Evolutionary conservation across 2,329 filamentous ascomycete genomes (phyloP), one percentile per base, ranked within the genome.

Genomic region (Xenoacremonium recifei): DNA sequence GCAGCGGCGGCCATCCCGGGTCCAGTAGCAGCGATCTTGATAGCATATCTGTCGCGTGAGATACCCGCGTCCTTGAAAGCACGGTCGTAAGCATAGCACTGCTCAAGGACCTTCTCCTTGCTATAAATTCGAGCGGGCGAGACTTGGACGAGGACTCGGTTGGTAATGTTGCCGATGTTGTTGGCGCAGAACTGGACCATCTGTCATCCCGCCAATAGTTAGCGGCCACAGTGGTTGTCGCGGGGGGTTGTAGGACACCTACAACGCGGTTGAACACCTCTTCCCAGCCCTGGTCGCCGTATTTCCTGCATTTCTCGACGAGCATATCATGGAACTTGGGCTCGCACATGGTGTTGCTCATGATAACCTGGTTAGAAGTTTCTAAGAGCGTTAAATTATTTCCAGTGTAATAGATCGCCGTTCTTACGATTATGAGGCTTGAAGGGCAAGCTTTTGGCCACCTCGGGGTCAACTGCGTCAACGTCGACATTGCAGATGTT

Each of bases 11-110:
- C 38, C n/a, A 46, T 45, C 3, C 48, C 50, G 4, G 54, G 37
- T 3, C 54, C 54, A 9, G 52, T 47, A 11, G 48, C 47, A 23
- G 54, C 50, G 10, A 57, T 27, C 40, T 57, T 57, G 42, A 57
- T 50, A 27, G 46, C 49, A 36, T 49, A 57, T 13, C 42, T 47
- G 35, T 55, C 45, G 16, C 39, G 37, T 3, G 48, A 21, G 20
- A 57, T 38, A 16, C 50, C 50, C n/a, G 42, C 44, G 2, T 43
- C 35, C 3, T 39, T 37, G 39, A 55, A 55, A 21, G 47, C 46
- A 11, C 31, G 20, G 9, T 49, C 55, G 41, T 50, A 51, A 5
- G 40, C 31, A 21, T 47, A 51, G 17, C 43, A 44, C 21, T 57
- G 52, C 19, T 47, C 32, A 31, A 58, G 44, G 31, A 52, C 54